Conservation (phyloP, 441 rosid species). For the Rhodomyrtus psidioides region DNA sequence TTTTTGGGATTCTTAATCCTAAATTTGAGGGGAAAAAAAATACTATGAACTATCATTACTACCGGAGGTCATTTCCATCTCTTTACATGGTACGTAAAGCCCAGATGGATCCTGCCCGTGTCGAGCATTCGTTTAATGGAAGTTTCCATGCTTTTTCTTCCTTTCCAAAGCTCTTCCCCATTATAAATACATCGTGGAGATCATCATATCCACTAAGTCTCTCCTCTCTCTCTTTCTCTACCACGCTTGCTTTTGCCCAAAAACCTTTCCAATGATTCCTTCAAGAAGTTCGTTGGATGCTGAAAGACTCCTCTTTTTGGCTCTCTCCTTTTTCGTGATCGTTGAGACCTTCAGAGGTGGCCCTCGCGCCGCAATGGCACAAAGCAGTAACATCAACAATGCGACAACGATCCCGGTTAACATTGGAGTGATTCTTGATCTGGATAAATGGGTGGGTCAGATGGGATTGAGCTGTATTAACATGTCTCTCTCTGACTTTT, state of each 20-base stretch:
- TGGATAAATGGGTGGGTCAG: background rate
- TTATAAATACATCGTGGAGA: background rate
- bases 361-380: background rate
- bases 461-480: background rate
- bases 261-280: background rate
- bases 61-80: no score
- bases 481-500: background rate
- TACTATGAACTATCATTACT: no score
- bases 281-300: background rate
- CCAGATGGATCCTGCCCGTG: no score
- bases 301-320: background rate
- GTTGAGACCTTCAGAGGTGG: background rate
- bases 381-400: background rate
- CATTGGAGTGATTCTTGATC: background rate
- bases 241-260: background rate
- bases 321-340: background rate
- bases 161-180: background rate
- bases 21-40: no score
- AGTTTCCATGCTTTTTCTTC: background rate
- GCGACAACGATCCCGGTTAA: background rate
- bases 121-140: no score
- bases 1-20: no score
- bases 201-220: no score
- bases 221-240: no score
- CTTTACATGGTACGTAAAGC: no score